phyloP scores from a whole-genome alignment of 305 asterid species.

The Lippia alba region DNA sequence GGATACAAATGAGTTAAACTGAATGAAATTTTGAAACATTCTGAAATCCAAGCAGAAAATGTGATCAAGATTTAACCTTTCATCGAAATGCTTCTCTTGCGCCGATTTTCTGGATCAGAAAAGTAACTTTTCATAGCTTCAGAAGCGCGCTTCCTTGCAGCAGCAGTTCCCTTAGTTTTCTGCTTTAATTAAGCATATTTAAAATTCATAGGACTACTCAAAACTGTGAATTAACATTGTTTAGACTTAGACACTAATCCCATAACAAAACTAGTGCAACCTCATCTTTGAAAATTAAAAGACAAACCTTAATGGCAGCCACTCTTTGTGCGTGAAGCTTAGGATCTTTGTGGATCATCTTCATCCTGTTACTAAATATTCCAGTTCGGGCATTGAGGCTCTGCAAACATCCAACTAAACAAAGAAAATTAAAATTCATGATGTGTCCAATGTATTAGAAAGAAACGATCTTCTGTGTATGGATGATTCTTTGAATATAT shows the following conservation, averaged over 20 bases:
- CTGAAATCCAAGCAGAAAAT: background rate
- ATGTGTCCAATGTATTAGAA: conserved; percentile 30
- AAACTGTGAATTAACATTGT: background rate
- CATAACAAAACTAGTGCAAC: no score
- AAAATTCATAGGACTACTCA: background rate
- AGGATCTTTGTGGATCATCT: conserved; percentile 86
- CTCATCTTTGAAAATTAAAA: background rate
- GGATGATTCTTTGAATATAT: conserved; percentile 3
- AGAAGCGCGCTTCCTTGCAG: conserved; percentile 86
- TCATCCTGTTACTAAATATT: conserved; percentile 84
- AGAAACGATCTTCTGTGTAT: conserved; percentile 15
- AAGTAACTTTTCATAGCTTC: conserved; percentile 85
- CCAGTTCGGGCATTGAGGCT: conserved; percentile 97
- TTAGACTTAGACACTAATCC: no score
- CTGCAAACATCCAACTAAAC: conserved; percentile 97
- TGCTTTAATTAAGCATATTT: conserved; percentile 33
- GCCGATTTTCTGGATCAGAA: conserved; percentile 84
- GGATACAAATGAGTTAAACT: background rate
- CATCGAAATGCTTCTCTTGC: conserved; percentile 88
- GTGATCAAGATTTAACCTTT: conserved; percentile 49
- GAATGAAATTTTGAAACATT: background rate
- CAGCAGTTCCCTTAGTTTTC: conserved; percentile 81
- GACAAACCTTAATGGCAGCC: conserved; percentile 88
- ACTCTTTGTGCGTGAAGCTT: conserved; percentile 85
- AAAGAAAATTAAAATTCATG: conserved; percentile 59